Percentiles rank a stretch among this genome's conserved stretches.
Conservation (phyloP, 139 green algal species). For the Closterium sp. region DNA sequence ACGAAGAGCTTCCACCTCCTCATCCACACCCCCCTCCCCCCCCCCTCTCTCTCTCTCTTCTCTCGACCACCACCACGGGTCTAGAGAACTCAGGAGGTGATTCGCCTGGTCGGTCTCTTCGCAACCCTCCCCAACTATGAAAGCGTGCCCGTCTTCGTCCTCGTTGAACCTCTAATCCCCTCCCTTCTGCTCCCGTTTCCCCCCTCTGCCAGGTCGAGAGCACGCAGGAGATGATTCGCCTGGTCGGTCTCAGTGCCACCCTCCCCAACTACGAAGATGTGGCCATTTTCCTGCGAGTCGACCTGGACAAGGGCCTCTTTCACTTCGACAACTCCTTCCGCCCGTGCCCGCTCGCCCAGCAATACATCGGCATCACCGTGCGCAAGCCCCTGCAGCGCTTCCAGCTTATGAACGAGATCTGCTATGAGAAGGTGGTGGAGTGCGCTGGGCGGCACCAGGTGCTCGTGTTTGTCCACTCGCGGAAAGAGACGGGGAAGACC, state of each 20-base stretch:
- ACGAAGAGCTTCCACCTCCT: no score
- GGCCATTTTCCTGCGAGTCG: slow-evolving; percentile 87
- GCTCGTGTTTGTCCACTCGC: slow-evolving; percentile 96
- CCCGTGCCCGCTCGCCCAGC: slow-evolving; percentile 91
- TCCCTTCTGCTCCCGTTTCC: no score
- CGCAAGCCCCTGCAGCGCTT: slow-evolving; percentile 99
- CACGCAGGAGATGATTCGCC: slow-evolving; percentile 88
- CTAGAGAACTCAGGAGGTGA: slow-evolving; percentile 89
- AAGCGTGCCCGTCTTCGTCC: slow-evolving; percentile 91
- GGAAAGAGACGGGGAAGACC: slow-evolving; percentile 98
- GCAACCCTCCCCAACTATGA: slow-evolving; percentile 97
- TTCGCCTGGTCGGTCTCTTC: slow-evolving; percentile 89
- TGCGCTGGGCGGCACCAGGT: slow-evolving; percentile 85
- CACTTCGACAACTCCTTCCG: slow-evolving; percentile 91
- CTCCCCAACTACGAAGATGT: slow-evolving; percentile 98
- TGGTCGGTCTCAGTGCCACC: slow-evolving; percentile 93
- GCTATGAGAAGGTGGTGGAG: slow-evolving; percentile 95
- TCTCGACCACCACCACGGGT: no score
- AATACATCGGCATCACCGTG: slow-evolving; percentile 93
- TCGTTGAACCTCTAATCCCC: no score
- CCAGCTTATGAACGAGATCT: slow-evolving; percentile 85
- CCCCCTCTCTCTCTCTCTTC: no score
- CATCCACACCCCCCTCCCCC: no score
- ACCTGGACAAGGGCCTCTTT: slow-evolving; percentile 89
- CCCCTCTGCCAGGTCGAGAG: slow-evolving; percentile 89